These are phyloP conservation scores for Quillaja saponaria DNA, from an alignment of 306 rosid species.

Conservation along the genomic window DNA sequence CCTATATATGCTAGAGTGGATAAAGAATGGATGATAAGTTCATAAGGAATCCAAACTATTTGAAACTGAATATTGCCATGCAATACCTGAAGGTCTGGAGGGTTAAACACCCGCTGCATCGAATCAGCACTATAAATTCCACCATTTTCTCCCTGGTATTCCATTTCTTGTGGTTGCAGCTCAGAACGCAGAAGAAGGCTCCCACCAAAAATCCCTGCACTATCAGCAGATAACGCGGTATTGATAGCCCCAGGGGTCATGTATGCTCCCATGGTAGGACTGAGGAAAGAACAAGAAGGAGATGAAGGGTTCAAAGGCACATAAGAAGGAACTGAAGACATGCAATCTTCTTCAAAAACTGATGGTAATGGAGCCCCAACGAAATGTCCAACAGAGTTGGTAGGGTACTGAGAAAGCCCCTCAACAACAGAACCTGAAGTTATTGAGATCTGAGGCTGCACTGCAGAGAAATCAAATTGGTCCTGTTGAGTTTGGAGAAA, in stretches of 20 bases:
- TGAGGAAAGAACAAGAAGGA: constrained; percentile 70
- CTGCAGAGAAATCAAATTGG: constrained; percentile 57
- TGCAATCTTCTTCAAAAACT: constrained; percentile 71
- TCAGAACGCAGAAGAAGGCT: constrained; percentile 64
- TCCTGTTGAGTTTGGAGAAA: constrained; percentile 52
- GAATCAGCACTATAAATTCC: constrained; percentile 70
- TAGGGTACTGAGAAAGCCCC: constrained; percentile 54
- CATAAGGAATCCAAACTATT: background rate
- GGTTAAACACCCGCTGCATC: constrained; percentile 59
- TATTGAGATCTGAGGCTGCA: constrained; percentile 48
- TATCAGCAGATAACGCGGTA: constrained; percentile 60
- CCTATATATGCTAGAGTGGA: background rate
- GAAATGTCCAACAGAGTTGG: constrained; percentile 43
- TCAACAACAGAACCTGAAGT: constrained; percentile 54
- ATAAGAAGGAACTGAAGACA: constrained; percentile 78
- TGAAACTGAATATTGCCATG: constrained; percentile 1
- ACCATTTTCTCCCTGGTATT: constrained; percentile 77
- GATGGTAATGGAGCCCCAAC: constrained; percentile 53
- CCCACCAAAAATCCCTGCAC: constrained; percentile 58
- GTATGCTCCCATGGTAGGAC: constrained; percentile 54
- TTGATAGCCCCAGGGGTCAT: constrained; percentile 54
- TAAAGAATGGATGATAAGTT: constrained; percentile 11
- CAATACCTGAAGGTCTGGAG: constrained; percentile 86
- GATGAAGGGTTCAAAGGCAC: constrained; percentile 64
- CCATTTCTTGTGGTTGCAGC: constrained; percentile 73